Base-by-base conservation (phyloP, 441 rosid species). In the Erodium moschatum region DNA sequence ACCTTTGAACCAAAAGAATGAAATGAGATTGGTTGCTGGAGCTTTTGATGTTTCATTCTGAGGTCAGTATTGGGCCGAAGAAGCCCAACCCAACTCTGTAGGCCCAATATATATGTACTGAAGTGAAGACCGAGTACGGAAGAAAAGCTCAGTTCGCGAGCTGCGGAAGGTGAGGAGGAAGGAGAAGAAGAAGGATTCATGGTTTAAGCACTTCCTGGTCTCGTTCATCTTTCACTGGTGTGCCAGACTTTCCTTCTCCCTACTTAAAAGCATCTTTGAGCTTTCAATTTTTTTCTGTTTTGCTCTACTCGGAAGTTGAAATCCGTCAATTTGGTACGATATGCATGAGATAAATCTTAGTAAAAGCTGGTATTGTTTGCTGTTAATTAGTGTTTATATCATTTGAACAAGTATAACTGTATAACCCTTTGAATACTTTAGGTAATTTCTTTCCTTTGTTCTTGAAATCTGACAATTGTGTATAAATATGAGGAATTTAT, bases 61-160 rank as follows among this genome's bases (percentile, higher is more conserved):
- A 29, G 31, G 31, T 35, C 52, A 46, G 52, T 46, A 46, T 46
- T 46, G 52, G 52, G 52, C 52, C 52, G n/a, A 46, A 46, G 18
- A 50, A 50, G 18, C 56, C 56, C 56, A 50, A 6, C 56, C 56
- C 56, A 50, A 50, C 56, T 40, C 46, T 40, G 46, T 40, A 50
- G 18, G 56, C 56, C 56, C 56, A 50, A 13, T 50, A 50, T 50
- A 50, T 4, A 15, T 13, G 6, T 15, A 4, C 15, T 50, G 15
- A 11, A 7, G 8, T 35, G 63, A 20, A 58, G 29, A 58, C 63
- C 24, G 12, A 58, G 63, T 20, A 58, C 63, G 27, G 63, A 60
- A 21, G 64, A 21, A 60, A 10, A 11, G 5, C 21, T 10, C 31
- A 11, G 29, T 60, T 60, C 64, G 29, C 64, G 64, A 54, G 24